These are phyloP conservation scores for Pythium oligandrum DNA, from an alignment of 352 stramenopile species.

Conservation along the genomic window DNA sequence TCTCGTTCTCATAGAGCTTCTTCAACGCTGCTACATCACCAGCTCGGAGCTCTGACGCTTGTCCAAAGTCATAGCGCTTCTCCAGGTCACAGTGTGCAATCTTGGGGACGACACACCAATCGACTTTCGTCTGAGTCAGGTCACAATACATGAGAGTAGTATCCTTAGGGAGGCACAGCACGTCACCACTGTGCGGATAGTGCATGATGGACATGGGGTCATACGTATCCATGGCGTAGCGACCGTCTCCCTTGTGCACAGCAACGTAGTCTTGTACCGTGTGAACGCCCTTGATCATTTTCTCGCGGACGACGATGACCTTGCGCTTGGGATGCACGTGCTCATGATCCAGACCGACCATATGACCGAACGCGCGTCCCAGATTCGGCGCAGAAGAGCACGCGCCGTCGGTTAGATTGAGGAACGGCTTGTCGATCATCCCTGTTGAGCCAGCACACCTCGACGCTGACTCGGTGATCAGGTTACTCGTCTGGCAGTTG, in stretches of 20 bases:
- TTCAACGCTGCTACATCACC: too few species aligned
- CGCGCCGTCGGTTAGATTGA: not conserved
- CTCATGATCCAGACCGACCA: slow-evolving; percentile 26
- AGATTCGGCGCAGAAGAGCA: slow-evolving; percentile 1
- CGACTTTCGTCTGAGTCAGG: not conserved
- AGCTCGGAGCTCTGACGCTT: too few species aligned
- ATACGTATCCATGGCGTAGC: slow-evolving; percentile 12
- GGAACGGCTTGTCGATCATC: not conserved
- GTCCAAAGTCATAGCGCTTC: too few species aligned
- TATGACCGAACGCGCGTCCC: slow-evolving; percentile 23
- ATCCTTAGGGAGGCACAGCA: slow-evolving; percentile 12
- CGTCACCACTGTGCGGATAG: slow-evolving; percentile 13
- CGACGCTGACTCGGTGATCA: not conserved
- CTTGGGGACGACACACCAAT: too few species aligned
- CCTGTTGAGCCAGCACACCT: not conserved
- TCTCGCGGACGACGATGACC: slow-evolving; percentile 22
- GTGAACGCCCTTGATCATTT: slow-evolving; percentile 17
- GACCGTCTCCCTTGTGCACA: slow-evolving; percentile 8
- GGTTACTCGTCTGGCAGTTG: not conserved
- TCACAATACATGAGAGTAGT: slow-evolving; percentile 8
- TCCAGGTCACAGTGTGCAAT: too few species aligned
- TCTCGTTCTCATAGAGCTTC: too few species aligned
- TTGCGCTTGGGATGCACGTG: slow-evolving; percentile 27
- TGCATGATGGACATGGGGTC: slow-evolving; percentile 29
- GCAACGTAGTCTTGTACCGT: slow-evolving; percentile 25